A percentile compares a stretch with the other conserved stretches of the same genome.
Conservation (phyloP, 208 protist species). For the Leishmania amazonensis region DNA sequence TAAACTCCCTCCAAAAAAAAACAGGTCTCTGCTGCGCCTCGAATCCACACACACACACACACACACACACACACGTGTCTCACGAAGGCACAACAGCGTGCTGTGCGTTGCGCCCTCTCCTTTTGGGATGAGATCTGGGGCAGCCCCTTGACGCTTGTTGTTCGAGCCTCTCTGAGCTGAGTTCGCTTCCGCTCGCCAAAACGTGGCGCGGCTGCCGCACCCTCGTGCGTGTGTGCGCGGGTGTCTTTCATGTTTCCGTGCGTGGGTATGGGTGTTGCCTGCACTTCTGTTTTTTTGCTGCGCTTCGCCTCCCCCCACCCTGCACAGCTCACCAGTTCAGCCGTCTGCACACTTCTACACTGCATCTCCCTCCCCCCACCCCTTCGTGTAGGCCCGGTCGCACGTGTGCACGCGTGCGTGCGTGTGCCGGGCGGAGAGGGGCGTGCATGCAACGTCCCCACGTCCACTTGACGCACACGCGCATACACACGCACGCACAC, state of each 20-base stretch:
- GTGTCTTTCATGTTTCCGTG: neutral
- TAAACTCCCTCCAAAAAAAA: neutral
- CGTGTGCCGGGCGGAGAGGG: neutral
- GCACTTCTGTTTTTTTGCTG: neutral
- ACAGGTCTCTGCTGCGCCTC: neutral
- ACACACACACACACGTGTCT: neutral
- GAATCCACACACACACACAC: neutral
- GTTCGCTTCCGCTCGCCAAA: neutral
- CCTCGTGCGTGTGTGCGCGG: neutral
- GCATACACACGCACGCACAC: neutral
- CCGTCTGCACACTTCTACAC: neutral
- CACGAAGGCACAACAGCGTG: neutral
- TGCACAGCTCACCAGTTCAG: neutral
- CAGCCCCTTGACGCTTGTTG: too few relatives aligned
- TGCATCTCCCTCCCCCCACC: neutral
- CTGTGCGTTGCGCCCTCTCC: neutral
- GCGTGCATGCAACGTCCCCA: neutral
- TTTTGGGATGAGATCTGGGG: neutral
- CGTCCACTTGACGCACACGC: neutral
- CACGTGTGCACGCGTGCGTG: neutral
- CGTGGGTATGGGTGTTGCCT: neutral
- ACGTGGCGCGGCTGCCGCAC: neutral
- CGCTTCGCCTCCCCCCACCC: too few relatives aligned
- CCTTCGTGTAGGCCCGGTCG: neutral
- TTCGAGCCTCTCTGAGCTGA: neutral